Conservation (phyloP, 2,329 filamentous ascomycete genomes). For the Fusarium sp. region DNA sequence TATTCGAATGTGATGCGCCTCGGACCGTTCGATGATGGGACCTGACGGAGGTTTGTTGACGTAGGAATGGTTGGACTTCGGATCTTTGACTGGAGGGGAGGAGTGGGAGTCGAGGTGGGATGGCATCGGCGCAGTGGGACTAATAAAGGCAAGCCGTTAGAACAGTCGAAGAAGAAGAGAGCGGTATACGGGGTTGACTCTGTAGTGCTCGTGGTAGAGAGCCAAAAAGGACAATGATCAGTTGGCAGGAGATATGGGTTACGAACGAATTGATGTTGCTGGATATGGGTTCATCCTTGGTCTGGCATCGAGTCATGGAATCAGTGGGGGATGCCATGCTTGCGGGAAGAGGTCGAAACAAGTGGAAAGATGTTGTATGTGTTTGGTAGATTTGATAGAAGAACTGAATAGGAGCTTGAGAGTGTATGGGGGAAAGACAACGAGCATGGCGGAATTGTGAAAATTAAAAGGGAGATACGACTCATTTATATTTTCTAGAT, state of each 20-base stretch:
- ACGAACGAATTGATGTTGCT: neutral
- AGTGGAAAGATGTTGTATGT: no score
- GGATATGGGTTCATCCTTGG: neutral
- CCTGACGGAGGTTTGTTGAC: fast-evolving
- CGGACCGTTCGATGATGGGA: neutral
- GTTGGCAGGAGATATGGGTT: neutral
- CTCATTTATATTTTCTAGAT: no score
- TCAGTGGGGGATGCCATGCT: no score
- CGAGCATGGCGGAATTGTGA: no score
- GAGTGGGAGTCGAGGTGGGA: neutral
- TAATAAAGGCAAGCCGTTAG: neutral
- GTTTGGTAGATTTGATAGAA: no score
- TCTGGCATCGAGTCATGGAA: neutral
- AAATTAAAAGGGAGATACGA: no score
- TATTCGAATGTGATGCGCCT: neutral
- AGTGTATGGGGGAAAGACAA: no score
- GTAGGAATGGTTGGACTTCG: neutral
- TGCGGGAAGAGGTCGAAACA: no score
- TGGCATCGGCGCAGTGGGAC: neutral
- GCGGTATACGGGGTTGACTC: no score
- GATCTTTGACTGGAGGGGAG: neutral
- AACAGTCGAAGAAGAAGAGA: neutral
- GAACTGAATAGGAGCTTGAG: no score
- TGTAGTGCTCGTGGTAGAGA: no score
- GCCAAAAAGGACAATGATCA: no score